A percentile compares a stretch with the other conserved stretches of the same genome.
Evolutionary conservation across 768 basidiomycete genomes (phyloP).

Genomic region (Holtermannia corniformis): DNA sequence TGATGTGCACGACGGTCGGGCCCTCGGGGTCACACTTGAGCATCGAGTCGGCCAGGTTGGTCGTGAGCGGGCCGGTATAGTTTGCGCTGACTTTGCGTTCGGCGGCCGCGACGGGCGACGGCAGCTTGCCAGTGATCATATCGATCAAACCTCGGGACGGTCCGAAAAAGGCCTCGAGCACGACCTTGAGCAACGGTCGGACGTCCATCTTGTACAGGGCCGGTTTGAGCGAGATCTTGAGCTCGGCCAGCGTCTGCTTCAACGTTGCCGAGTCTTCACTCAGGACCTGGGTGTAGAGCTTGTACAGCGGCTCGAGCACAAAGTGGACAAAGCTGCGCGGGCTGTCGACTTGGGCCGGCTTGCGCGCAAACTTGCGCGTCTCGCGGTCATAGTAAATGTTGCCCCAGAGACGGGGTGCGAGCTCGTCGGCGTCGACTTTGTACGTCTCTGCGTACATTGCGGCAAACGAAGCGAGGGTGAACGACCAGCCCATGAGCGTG

Average conservation of each 20-base stretch:
- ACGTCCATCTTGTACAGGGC: slow-evolving; percentile 99
- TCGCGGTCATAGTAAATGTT: slow-evolving; percentile 88
- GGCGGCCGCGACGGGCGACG: slow-evolving; percentile 49
- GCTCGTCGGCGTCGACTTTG: slow-evolving; percentile 67
- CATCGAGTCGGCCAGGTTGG: slow-evolving; percentile 69
- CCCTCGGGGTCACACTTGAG: slow-evolving; percentile 70
- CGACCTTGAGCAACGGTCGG: slow-evolving; percentile 81
- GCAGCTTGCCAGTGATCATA: slow-evolving; percentile 80
- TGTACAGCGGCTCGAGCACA: slow-evolving; percentile 91
- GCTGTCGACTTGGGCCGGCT: slow-evolving; percentile 66
- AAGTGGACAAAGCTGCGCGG: slow-evolving; percentile 88
- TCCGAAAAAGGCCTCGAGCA: slow-evolving; percentile 94
- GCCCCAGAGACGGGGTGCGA: slow-evolving; percentile 91
- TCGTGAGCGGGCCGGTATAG: slow-evolving; percentile 79
- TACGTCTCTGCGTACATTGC: slow-evolving; percentile 90
- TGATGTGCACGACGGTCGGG: slow-evolving; percentile 82
- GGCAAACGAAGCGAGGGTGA: slow-evolving; percentile 87
- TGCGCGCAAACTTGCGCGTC: slow-evolving; percentile 79
- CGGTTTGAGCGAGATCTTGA: slow-evolving; percentile 80
- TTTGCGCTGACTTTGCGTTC: slow-evolving; percentile 49
- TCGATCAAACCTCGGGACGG: slow-evolving; percentile 81
- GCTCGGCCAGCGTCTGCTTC: slow-evolving; percentile 61
- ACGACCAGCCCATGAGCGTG: slow-evolving; percentile 96
- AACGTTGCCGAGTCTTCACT: slow-evolving; percentile 88
- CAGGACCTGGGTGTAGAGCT: slow-evolving; percentile 82